Evolutionary conservation across 2,329 filamentous ascomycete species (phyloP).

Genomic region (Colletotrichum sansevieriae): DNA sequence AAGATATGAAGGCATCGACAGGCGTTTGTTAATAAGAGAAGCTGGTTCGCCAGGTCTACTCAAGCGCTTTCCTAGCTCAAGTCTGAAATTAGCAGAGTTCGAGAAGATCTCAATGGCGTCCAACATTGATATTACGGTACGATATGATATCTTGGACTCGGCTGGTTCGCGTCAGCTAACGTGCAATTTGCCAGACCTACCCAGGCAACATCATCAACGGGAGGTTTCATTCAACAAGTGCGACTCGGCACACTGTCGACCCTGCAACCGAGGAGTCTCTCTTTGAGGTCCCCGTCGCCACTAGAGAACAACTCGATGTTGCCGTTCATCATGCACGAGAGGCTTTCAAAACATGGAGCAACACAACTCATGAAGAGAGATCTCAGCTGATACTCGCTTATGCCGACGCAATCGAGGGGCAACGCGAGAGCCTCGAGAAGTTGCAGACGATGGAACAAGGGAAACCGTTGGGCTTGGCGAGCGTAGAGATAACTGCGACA

Average conservation of each 20-base stretch:
- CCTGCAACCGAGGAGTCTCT: slow-evolving; percentile 50
- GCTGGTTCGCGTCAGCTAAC: neutral
- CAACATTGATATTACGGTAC: neutral
- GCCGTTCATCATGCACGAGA: slow-evolving; percentile 47
- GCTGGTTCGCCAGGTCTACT: neutral
- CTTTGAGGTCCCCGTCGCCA: slow-evolving; percentile 48
- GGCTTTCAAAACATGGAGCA: slow-evolving; percentile 50
- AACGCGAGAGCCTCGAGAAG: slow-evolving; percentile 44
- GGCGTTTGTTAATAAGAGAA: neutral
- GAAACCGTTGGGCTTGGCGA: slow-evolving; percentile 45
- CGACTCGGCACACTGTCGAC: slow-evolving; percentile 48
- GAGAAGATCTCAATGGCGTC: neutral
- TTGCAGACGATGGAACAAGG: slow-evolving; percentile 48
- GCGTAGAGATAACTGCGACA: slow-evolving; percentile 41
- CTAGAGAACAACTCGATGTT: slow-evolving; percentile 47
- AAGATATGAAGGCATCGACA: too few relatives aligned
- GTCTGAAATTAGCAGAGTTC: too few relatives aligned
- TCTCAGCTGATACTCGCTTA: slow-evolving; percentile 43
- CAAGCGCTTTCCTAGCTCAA: too few relatives aligned
- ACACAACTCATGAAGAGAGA: slow-evolving; percentile 46
- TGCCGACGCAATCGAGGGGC: slow-evolving; percentile 47
- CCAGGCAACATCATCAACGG: slow-evolving; percentile 46
- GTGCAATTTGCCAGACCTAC: neutral
- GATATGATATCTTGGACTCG: accelerated
- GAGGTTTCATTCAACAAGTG: slow-evolving; percentile 21